Evolutionary conservation across 176 grass and related monocot species (phyloP).

Genomic region (Cenchrus americanus): DNA sequence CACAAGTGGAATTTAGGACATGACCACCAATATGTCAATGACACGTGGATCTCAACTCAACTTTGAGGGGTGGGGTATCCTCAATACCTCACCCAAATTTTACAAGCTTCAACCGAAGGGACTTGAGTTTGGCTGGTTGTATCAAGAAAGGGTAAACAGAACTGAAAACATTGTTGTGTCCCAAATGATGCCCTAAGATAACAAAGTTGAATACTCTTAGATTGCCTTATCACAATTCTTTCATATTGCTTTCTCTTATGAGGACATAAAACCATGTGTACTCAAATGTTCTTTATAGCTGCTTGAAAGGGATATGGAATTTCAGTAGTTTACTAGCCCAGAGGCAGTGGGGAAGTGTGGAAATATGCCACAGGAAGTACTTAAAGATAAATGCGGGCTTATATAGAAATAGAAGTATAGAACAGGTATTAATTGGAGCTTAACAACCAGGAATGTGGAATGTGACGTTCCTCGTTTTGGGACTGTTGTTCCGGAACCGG

Average conservation of each 20-base stretch:
- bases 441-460: too few species aligned
- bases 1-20: slow-evolving; percentile 14
- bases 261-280: slow-evolving; percentile 28
- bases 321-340: slow-evolving; percentile 28
- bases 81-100: slow-evolving; percentile 3
- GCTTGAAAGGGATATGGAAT: slow-evolving; percentile 31
- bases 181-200: not conserved
- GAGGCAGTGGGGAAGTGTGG: not conserved
- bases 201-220: slow-evolving; percentile 24
- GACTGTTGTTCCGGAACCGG: too few species aligned
- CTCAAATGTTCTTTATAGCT: slow-evolving; percentile 10
- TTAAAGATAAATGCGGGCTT: slow-evolving; percentile 2
- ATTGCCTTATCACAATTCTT: slow-evolving; percentile 6
- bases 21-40: not conserved
- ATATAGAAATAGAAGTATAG: not conserved
- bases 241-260: slow-evolving; percentile 2
- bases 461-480: too few species aligned
- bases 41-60: not conserved
- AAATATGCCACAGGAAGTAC: slow-evolving; percentile 12
- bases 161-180: not conserved
- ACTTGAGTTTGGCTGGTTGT: not conserved
- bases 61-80: not conserved
- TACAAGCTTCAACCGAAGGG: slow-evolving; percentile 13
- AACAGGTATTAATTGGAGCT: slow-evolving; percentile 12
- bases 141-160: slow-evolving; percentile 12